Evolutionary conservation across 2,329 filamentous ascomycete genomes (phyloP).

Genomic region (Huntiella savannae): DNA sequence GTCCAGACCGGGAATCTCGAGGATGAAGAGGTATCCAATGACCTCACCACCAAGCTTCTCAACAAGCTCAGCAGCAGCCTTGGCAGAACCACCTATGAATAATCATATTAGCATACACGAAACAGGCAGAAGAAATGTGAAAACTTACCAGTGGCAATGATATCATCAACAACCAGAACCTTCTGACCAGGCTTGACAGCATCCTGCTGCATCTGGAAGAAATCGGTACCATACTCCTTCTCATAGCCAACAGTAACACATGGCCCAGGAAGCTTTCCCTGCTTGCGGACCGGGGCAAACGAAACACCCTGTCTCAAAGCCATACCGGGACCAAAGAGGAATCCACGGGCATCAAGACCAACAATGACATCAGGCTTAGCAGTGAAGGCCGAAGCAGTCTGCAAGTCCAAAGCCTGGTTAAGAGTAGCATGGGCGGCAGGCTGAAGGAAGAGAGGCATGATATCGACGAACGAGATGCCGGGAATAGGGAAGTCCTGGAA

Average conservation of each 20-base stretch:
- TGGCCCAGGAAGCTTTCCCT: slow-evolving; percentile 84
- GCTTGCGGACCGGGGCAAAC: slow-evolving; percentile 87
- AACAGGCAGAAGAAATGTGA: slow-evolving; percentile 11
- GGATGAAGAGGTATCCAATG: slow-evolving; percentile 81
- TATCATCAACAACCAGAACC: slow-evolving; percentile 88
- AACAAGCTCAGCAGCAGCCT: slow-evolving; percentile 72
- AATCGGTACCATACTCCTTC: slow-evolving; percentile 92
- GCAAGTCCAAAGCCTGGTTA: slow-evolving; percentile 67
- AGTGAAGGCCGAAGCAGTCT: slow-evolving; percentile 47
- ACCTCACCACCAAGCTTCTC: slow-evolving; percentile 70
- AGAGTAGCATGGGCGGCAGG: slow-evolving; percentile 55
- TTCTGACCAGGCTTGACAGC: slow-evolving; percentile 71
- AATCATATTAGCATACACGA: background rate
- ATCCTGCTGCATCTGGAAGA: slow-evolving; percentile 87
- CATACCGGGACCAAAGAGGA: slow-evolving; percentile 81
- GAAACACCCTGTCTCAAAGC: slow-evolving; percentile 64
- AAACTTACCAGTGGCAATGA: slow-evolving; percentile 82
- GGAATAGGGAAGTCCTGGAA: slow-evolving; percentile 83
- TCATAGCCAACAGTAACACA: slow-evolving; percentile 70
- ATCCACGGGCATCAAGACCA: slow-evolving; percentile 83
- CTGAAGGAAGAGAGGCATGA: slow-evolving; percentile 84
- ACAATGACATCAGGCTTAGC: slow-evolving; percentile 73
- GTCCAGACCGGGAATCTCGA: slow-evolving; percentile 85
- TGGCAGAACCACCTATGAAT: slow-evolving; percentile 63
- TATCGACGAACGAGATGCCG: slow-evolving; percentile 93